These are phyloP conservation scores for Candida coleopterorum DNA, from an alignment of 805 yeast species.

Conservation along the genomic window DNA sequence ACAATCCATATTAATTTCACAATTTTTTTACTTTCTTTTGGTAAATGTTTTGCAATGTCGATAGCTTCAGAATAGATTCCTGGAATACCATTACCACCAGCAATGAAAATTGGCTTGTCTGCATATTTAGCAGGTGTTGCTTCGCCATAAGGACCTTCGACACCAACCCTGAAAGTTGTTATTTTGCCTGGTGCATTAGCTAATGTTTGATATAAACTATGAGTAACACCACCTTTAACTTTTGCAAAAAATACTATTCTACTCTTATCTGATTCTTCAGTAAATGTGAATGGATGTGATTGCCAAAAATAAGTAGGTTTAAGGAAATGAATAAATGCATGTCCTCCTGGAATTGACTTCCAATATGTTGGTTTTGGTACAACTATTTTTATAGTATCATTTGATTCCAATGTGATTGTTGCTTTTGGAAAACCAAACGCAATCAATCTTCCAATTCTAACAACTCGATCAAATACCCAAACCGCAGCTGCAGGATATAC, in stretches of 20 bases:
- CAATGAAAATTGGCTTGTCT: slow-evolving; percentile 52
- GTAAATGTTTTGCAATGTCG: slow-evolving; percentile 20
- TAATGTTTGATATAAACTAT: slow-evolving; percentile 24
- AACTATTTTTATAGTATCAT: slow-evolving; percentile 33
- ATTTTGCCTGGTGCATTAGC: slow-evolving; percentile 23
- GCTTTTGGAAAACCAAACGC: slow-evolving; percentile 34
- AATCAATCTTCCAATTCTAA: slow-evolving; percentile 23
- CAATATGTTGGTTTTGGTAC: slow-evolving; percentile 34
- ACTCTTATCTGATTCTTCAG: slow-evolving; percentile 19
- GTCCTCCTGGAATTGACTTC: slow-evolving; percentile 37
- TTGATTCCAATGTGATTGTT: slow-evolving; percentile 23
- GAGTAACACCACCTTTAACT: slow-evolving; percentile 35
- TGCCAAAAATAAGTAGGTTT: slow-evolving; percentile 36
- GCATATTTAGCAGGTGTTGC: slow-evolving; percentile 44
- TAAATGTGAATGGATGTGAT: slow-evolving; percentile 40
- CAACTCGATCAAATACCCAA: slow-evolving; percentile 33
- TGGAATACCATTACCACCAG: slow-evolving; percentile 77
- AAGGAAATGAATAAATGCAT: slow-evolving; percentile 35
- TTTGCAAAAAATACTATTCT: slow-evolving; percentile 28
- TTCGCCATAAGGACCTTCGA: slow-evolving; percentile 73
- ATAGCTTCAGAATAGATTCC: slow-evolving; percentile 43
- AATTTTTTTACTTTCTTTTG: slow-evolving; percentile 14
- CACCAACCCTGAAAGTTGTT: slow-evolving; percentile 24
- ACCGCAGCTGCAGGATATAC: slow-evolving; percentile 29
- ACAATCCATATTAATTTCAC: slow-evolving; percentile 60